These are phyloP conservation scores for Colletotrichum chlorophyti DNA, from an alignment of 2,329 filamentous ascomycete species.

Conservation along the genomic window DNA sequence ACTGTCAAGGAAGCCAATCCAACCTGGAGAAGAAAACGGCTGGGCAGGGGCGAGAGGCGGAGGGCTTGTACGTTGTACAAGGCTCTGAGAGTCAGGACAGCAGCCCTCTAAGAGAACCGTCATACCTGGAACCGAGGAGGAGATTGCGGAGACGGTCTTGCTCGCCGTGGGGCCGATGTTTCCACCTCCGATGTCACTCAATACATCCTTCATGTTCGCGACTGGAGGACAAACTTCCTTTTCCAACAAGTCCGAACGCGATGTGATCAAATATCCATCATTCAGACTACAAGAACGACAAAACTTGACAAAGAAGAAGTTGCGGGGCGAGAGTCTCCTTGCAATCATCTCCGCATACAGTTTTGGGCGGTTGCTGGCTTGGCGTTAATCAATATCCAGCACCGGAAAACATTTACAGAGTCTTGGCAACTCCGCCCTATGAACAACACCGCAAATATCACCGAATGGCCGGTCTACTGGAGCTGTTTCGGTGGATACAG, in stretches of 20 bases:
- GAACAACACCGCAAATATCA: slow-evolving; percentile 3
- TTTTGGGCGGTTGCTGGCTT: slow-evolving; percentile 11
- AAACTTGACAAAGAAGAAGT: background rate
- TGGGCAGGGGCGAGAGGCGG: too few relatives aligned
- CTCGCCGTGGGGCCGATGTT: slow-evolving; percentile 12
- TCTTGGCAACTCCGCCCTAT: slow-evolving; percentile 25
- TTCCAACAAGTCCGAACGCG: background rate
- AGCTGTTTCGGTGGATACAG: too few relatives aligned
- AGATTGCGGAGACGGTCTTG: too few relatives aligned
- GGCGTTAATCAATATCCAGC: slow-evolving; percentile 24
- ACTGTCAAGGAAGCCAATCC: background rate
- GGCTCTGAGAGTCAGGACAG: slow-evolving; percentile 8
- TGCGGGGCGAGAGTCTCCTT: slow-evolving; percentile 5
- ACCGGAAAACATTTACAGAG: slow-evolving; percentile 7
- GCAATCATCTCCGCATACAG: background rate
- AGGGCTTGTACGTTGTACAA: too few relatives aligned
- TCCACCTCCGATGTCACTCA: background rate
- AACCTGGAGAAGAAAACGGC: background rate
- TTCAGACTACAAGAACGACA: background rate
- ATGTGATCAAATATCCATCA: background rate
- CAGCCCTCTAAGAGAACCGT: background rate
- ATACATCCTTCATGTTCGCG: too few relatives aligned
- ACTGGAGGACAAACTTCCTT: background rate
- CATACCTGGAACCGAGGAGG: too few relatives aligned
- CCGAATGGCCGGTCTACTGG: too few relatives aligned